These are phyloP conservation scores for Alternaria tenuissima DNA, from an alignment of 2,329 filamentous ascomycete species.

Conservation along the genomic window DNA sequence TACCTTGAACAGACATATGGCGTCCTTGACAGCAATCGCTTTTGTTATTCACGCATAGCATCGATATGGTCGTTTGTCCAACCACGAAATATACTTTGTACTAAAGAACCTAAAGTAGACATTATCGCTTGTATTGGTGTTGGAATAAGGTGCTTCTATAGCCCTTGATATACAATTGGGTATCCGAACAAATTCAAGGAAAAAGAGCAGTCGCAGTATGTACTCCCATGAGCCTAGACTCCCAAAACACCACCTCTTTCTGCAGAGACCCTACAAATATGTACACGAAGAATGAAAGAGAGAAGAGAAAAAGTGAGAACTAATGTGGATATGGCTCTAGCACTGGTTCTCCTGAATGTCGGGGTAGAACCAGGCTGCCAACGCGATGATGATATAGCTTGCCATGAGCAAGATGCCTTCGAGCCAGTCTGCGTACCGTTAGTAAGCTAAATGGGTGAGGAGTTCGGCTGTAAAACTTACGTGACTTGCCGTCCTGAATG, in stretches of 20 bases:
- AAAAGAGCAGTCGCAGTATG: conserved; percentile 2
- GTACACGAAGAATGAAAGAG: conserved; percentile 1
- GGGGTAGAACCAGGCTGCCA: conserved; percentile 64
- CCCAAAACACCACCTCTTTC: background rate
- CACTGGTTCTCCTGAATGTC: conserved; percentile 32
- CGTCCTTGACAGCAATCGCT: background rate
- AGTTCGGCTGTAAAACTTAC: conserved; percentile 32
- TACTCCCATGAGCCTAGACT: background rate
- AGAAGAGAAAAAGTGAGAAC: background rate
- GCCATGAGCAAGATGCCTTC: conserved; percentile 68
- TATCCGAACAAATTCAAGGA: conserved; percentile 15
- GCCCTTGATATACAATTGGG: conserved; percentile 10
- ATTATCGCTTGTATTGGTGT: conserved; percentile 3
- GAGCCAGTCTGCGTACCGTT: conserved; percentile 58
- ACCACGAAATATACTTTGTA: background rate
- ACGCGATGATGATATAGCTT: conserved; percentile 68
- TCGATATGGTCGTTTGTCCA: background rate
- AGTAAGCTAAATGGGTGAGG: conserved; percentile 13
- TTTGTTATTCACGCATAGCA: background rate
- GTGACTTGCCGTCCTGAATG: conserved; percentile 66
- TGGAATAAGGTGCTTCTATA: conserved; percentile 1
- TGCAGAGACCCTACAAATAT: background rate
- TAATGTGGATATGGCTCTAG: conserved; percentile 7
- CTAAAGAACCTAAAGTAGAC: background rate
- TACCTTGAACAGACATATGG: background rate